Percentiles rank a stretch among this genome's conserved stretches.
phyloP scores from a whole-genome alignment of 805 yeast species.

The Priceomyces castillae region DNA sequence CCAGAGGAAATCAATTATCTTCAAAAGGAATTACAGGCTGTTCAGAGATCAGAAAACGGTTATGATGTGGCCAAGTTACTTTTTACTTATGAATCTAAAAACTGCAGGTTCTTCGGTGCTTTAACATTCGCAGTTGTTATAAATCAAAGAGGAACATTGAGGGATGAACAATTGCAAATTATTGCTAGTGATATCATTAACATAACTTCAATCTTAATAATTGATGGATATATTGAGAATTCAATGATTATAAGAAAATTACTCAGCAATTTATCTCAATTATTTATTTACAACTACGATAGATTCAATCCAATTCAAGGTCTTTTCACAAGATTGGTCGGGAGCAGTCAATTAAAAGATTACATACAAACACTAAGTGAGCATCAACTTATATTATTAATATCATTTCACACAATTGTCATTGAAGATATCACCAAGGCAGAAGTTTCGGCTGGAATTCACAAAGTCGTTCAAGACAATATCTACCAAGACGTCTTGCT shows the following conservation, averaged over 20 bases:
- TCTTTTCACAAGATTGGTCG: conserved; percentile 5
- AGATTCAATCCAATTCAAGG: conserved; percentile 34
- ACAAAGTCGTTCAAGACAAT: conserved; percentile 33
- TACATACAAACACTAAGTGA: conserved; percentile 6
- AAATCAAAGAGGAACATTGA: conserved; percentile 23
- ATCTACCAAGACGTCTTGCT: conserved; percentile 26
- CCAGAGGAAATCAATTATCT: conserved; percentile 37
- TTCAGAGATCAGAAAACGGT: conserved; percentile 59
- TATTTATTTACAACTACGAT: conserved; percentile 40
- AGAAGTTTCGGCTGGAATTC: conserved; percentile 29
- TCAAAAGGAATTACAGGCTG: conserved; percentile 55
- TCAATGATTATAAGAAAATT: conserved; percentile 54
- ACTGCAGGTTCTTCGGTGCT: conserved; percentile 76
- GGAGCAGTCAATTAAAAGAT: conserved; percentile 4
- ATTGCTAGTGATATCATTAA: conserved; percentile 9
- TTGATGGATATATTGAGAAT: conserved; percentile 10
- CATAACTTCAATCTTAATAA: conserved; percentile 1
- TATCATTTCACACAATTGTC: conserved; percentile 43
- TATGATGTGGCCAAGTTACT: conserved; percentile 55
- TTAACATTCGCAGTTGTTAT: conserved; percentile 68
- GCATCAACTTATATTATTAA: conserved; percentile 16
- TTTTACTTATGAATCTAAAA: conserved; percentile 38
- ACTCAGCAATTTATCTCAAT: conserved; percentile 50
- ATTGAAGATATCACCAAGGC: conserved; percentile 51
- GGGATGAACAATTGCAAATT: conserved; percentile 13